Evolutionary conservation across 257 asterid species (phyloP).

Genomic region (Ballota nigra): DNA sequence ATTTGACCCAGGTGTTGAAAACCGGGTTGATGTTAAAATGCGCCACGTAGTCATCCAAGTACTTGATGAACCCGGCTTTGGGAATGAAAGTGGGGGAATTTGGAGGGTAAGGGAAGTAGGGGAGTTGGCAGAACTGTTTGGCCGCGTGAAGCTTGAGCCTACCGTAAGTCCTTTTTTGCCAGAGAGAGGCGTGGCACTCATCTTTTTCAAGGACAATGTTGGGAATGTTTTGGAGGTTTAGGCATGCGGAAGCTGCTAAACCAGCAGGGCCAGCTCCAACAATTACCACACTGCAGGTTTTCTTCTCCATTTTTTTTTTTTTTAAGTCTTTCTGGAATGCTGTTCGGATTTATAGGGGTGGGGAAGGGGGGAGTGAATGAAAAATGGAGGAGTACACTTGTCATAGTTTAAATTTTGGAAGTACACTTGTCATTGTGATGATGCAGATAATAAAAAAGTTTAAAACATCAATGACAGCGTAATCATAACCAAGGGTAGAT

Average conservation of each 20-base stretch:
- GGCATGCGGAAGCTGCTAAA: constrained; percentile 45
- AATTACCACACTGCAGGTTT: constrained; percentile 23
- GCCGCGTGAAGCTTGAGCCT: constrained; percentile 49
- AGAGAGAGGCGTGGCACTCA: constrained; percentile 43
- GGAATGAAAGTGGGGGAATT: constrained; percentile 36
- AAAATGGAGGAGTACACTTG: background rate
- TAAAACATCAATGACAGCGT: background rate
- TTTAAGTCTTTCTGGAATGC: background rate
- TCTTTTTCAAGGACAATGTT: constrained; percentile 40
- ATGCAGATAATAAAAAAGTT: background rate
- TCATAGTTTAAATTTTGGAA: no score
- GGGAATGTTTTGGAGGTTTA: constrained; percentile 25
- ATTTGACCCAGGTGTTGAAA: background rate
- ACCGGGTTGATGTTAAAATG: constrained; percentile 25
- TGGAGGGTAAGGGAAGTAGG: constrained; percentile 35
- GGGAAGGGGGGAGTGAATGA: no score
- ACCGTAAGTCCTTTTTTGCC: constrained; percentile 47
- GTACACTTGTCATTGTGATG: background rate
- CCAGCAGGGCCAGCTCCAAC: constrained; percentile 57
- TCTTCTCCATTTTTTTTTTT: constrained; percentile 21
- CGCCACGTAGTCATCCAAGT: constrained; percentile 39
- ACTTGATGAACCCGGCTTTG: constrained; percentile 30
- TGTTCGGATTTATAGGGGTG: background rate
- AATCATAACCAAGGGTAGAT: background rate
- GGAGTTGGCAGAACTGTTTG: constrained; percentile 44